Evolutionary conservation across 2,329 filamentous ascomycete species (phyloP).

Genomic region (Blastomyces emzantsi): DNA sequence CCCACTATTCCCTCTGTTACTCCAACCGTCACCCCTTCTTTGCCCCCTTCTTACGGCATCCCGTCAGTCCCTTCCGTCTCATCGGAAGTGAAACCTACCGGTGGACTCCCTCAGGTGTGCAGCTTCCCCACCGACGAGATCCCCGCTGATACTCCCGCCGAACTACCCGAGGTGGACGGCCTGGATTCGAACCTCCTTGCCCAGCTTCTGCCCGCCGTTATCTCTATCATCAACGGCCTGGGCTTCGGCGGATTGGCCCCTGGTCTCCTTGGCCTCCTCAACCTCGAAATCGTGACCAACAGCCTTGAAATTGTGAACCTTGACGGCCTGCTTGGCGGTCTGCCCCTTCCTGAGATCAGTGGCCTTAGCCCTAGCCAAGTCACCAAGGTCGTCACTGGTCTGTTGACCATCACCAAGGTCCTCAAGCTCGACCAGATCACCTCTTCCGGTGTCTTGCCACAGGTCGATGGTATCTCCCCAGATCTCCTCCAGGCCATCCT

Average conservation of each 20-base stretch:
- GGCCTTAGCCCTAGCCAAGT: not conserved
- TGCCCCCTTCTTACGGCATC: not conserved
- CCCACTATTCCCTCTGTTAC: not conserved
- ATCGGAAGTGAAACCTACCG: not conserved
- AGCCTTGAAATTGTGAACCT: not conserved
- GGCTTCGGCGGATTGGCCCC: conserved; percentile 1
- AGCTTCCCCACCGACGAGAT: not conserved
- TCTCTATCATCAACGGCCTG: not conserved
- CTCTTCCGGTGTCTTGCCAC: not conserved
- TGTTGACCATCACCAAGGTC: not conserved
- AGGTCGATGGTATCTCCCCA: not conserved
- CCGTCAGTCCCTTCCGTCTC: not conserved
- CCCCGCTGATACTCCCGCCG: not conserved
- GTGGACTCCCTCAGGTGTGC: not conserved
- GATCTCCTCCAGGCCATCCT: conserved; percentile 1
- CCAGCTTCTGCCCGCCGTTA: not conserved
- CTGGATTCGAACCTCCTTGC: not conserved
- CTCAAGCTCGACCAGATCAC: conserved; percentile 6
- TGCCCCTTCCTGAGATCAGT: not conserved
- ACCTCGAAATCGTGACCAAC: not conserved
- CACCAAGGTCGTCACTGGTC: not conserved
- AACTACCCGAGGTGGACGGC: conserved; percentile 1
- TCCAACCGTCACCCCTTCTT: not conserved
- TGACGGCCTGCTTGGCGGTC: not conserved
- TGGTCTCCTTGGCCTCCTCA: conserved; percentile 6